Evolutionary conservation across 1,139 yeast species (phyloP).

Genomic region (Diutina pseudorugosa): DNA sequence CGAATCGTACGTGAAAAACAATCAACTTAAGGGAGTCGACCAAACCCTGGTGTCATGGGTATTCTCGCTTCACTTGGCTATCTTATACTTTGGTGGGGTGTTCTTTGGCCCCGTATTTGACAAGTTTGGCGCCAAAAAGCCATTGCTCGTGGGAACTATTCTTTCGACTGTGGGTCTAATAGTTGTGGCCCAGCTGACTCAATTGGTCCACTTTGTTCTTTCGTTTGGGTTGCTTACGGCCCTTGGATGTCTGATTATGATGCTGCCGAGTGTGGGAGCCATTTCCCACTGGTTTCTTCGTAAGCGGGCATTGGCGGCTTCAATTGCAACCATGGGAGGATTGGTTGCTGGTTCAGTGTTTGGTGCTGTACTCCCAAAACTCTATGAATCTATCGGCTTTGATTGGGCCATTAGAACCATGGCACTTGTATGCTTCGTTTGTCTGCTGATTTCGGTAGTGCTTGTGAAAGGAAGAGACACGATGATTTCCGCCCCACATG

Average conservation of each 20-base stretch:
- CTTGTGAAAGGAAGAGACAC: slow-evolving; percentile 6
- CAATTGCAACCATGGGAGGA: slow-evolving; percentile 51
- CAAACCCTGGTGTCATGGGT: slow-evolving; percentile 37
- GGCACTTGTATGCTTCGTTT: slow-evolving; percentile 35
- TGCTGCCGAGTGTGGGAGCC: slow-evolving; percentile 48
- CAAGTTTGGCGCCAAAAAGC: slow-evolving; percentile 35
- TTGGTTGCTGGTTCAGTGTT: slow-evolving; percentile 50
- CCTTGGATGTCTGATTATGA: slow-evolving; percentile 41
- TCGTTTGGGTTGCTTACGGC: slow-evolving; percentile 48
- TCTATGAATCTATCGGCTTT: slow-evolving; percentile 38
- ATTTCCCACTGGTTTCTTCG: slow-evolving; percentile 51
- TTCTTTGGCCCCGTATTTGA: slow-evolving; percentile 56
- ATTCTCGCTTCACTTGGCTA: slow-evolving; percentile 43
- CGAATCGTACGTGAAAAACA: slow-evolving; percentile 7
- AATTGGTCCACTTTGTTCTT: slow-evolving; percentile 47
- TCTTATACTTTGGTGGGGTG: slow-evolving; percentile 46
- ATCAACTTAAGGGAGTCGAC: slow-evolving; percentile 7
- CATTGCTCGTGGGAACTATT: slow-evolving; percentile 34
- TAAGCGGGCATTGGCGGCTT: slow-evolving; percentile 43
- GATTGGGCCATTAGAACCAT: slow-evolving; percentile 51
- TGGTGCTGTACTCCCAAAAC: slow-evolving; percentile 39
- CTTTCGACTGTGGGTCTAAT: slow-evolving; percentile 37
- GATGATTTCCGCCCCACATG: not conserved
- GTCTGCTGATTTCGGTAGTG: slow-evolving; percentile 15
- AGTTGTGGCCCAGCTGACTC: slow-evolving; percentile 39